phyloP scores from a whole-genome alignment of 371 early-diverging fungal species.

The Synchytrium microbalum region DNA sequence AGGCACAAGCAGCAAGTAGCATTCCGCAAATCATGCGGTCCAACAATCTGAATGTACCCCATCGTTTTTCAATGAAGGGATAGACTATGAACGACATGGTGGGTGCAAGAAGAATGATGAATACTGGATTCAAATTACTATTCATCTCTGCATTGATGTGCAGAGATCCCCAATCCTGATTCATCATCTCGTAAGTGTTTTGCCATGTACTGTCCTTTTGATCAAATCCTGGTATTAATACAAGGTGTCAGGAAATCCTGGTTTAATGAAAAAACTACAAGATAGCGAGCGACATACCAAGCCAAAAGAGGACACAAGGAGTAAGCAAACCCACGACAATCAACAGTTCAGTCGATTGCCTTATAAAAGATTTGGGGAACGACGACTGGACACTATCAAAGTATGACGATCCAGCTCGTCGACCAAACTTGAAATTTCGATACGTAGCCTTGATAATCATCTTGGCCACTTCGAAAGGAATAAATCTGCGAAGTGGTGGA shows the following conservation, averaged over 20 bases:
- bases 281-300: too few relatives aligned
- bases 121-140: constrained; percentile 37
- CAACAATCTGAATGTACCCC: constrained; percentile 35
- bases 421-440: constrained; percentile 4
- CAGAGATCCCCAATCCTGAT: constrained; percentile 2
- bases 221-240: constrained; percentile 33
- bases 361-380: constrained; percentile 30
- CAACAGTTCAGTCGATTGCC: constrained; percentile 12
- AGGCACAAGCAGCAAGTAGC: constrained; percentile 9
- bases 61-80: constrained; percentile 34
- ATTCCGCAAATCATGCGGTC: constrained; percentile 24
- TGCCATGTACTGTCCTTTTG: constrained; percentile 48
- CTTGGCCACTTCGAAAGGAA: constrained; percentile 35
- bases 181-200: constrained; percentile 40
- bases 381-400: constrained; percentile 20
- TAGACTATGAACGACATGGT: constrained; percentile 44
- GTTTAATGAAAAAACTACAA: too few relatives aligned
- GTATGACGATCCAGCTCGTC: neutral
- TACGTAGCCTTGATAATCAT: constrained; percentile 9
- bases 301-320: too few relatives aligned
- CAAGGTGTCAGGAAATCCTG: too few relatives aligned
- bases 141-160: constrained; percentile 19
- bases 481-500: constrained; percentile 45
- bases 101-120: constrained; percentile 52
- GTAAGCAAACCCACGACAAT: constrained; percentile 38